Conservation (phyloP, 2,329 filamentous ascomycete species). For the Camillea tinctor region DNA sequence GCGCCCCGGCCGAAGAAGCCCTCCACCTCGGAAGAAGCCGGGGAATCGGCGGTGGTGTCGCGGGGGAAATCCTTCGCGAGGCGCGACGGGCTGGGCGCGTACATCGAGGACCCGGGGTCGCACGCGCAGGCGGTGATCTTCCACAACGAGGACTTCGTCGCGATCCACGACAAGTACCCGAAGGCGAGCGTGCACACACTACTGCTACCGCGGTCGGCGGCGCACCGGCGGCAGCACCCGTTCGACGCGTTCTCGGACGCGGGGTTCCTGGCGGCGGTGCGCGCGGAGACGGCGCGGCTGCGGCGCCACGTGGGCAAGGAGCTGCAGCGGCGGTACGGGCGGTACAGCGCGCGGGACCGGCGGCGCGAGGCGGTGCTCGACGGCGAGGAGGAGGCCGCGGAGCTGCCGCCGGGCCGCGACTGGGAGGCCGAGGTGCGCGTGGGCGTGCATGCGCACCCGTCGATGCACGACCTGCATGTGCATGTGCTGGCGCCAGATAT, state of each 20-base stretch:
- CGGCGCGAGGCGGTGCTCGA: conserved; percentile 66
- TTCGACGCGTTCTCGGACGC: conserved; percentile 73
- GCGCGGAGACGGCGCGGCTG: conserved; percentile 59
- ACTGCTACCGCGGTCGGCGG: conserved; percentile 72
- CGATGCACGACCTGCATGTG: conserved; percentile 89
- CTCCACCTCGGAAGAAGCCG: conserved; percentile 12
- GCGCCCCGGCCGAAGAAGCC: conserved; percentile 43
- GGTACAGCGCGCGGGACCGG: conserved; percentile 60
- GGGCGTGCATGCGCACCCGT: conserved; percentile 84
- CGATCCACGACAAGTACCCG: conserved; percentile 80
- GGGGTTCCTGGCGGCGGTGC: conserved; percentile 65
- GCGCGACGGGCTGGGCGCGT: conserved; percentile 63
- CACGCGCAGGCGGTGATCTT: conserved; percentile 64
- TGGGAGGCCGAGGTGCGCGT: conserved; percentile 73
- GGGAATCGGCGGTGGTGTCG: conserved; percentile 20
- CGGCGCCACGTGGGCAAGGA: conserved; percentile 69
- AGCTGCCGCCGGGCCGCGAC: conserved; percentile 70
- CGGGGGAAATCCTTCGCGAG: conserved; percentile 35
- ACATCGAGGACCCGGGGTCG: conserved; percentile 61
- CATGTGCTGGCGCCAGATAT: conserved; percentile 84
- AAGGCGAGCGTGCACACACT: conserved; percentile 85
- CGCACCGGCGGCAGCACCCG: conserved; percentile 65
- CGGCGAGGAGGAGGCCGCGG: conserved; percentile 46
- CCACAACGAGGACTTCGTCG: conserved; percentile 66
- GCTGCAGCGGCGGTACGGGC: conserved; percentile 67